phyloP scores from a whole-genome alignment of 78 protist genomes.

The Dictyostelium capitatum region DNA sequence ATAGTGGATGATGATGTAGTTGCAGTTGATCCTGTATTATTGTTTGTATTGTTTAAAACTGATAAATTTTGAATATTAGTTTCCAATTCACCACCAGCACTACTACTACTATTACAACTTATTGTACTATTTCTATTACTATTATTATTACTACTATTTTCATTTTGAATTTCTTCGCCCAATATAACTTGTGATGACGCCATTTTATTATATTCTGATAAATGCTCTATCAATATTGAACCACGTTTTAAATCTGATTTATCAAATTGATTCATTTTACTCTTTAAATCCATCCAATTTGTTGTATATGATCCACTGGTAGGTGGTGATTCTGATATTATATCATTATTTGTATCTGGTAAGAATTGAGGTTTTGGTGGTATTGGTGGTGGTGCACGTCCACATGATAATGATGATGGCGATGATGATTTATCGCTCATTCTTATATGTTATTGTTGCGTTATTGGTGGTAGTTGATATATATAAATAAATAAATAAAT shows the following conservation, averaged over 20 bases:
- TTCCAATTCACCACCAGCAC: not conserved
- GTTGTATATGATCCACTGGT: not conserved
- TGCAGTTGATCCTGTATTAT: not conserved
- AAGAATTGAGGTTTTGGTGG: slow-evolving; percentile 1
- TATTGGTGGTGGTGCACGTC: slow-evolving; percentile 1
- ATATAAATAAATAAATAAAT: too few relatives aligned
- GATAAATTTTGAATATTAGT: not conserved
- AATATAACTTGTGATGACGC: slow-evolving; percentile 51
- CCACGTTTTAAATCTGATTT: slow-evolving; percentile 57
- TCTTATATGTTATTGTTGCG: too few relatives aligned
- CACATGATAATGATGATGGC: too few relatives aligned
- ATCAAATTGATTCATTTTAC: slow-evolving; percentile 44
- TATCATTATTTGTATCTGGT: not conserved
- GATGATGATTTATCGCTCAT: too few relatives aligned
- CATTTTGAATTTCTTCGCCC: not conserved
- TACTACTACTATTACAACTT: too few relatives aligned
- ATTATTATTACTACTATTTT: not conserved
- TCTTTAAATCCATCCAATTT: slow-evolving; percentile 40
- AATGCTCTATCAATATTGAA: slow-evolving; percentile 49
- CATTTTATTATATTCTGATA: slow-evolving; percentile 63
- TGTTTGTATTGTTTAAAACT: not conserved
- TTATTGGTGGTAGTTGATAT: too few relatives aligned
- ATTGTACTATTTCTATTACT: not conserved
- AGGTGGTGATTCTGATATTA: not conserved
- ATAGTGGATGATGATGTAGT: not conserved